phyloP scores from a whole-genome alignment of 164 flowering plant species.

The Berberis thunbergii region DNA sequence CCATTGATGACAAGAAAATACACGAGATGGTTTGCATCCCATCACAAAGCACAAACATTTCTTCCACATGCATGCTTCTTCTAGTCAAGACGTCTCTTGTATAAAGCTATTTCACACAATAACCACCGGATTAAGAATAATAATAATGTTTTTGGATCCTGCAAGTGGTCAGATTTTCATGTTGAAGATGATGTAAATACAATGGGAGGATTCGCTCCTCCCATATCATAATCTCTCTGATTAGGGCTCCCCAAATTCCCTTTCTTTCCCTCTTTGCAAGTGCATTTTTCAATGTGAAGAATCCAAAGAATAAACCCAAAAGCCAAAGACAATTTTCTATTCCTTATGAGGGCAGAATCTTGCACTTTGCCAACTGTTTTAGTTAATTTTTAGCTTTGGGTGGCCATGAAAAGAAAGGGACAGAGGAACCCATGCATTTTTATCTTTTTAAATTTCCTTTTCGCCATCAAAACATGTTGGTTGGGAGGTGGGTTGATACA shows the following conservation, averaged over 20 bases:
- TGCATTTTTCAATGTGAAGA: constrained; percentile 18
- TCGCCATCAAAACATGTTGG: constrained; percentile 29
- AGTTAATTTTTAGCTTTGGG: constrained; percentile 27
- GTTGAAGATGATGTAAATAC: too few relatives aligned
- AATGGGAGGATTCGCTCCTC: too few relatives aligned
- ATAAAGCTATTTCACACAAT: too few relatives aligned
- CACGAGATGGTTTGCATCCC: too few relatives aligned
- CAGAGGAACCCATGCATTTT: constrained; percentile 13
- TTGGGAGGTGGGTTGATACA: constrained; percentile 17
- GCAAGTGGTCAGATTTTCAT: too few relatives aligned
- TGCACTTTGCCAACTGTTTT: constrained; percentile 17
- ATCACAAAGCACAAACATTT: too few relatives aligned
- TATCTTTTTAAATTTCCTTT: constrained; percentile 33
- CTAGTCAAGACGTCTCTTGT: too few relatives aligned
- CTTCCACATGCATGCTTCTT: too few relatives aligned
- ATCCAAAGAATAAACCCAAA: constrained; percentile 31
- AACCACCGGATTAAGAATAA: too few relatives aligned
- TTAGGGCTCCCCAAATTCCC: neutral
- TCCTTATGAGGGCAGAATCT: constrained; percentile 24
- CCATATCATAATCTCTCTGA: too few relatives aligned
- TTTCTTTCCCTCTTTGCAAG: constrained; percentile 3
- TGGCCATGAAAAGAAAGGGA: constrained; percentile 27
- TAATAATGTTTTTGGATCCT: too few relatives aligned
- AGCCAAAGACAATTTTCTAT: constrained; percentile 20
- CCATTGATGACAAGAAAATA: too few relatives aligned